Evolutionary conservation across 345 rosid species (phyloP).

Genomic region (Euclidium syriacum): DNA sequence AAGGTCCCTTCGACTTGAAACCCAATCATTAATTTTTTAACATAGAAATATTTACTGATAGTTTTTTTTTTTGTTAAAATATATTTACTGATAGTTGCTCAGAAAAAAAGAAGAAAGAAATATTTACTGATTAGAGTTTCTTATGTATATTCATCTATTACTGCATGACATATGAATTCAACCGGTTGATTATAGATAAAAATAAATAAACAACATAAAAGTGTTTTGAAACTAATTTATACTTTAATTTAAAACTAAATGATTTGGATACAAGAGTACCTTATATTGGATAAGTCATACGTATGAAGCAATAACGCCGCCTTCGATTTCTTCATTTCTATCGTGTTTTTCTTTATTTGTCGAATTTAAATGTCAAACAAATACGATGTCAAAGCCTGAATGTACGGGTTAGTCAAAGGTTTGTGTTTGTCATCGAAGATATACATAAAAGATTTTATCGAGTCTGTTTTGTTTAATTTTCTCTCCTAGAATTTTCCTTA

Average conservation of each 20-base stretch:
- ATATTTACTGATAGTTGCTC: no score
- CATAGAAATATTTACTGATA: not conserved
- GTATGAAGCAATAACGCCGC: not conserved
- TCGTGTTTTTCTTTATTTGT: not conserved
- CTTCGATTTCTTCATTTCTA: not conserved
- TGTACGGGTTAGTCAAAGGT: conserved; percentile 22
- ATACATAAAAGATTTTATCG: not conserved
- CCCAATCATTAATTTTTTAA: not conserved
- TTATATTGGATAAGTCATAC: conserved; percentile 17
- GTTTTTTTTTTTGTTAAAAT: no score
- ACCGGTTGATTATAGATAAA: not conserved
- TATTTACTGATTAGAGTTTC: not conserved
- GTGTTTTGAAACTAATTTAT: not conserved
- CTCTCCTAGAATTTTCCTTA: not conserved
- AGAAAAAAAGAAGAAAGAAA: no score
- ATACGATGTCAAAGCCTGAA: conserved; percentile 21
- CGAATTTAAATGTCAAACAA: conserved; percentile 22
- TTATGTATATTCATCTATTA: not conserved
- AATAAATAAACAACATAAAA: not conserved
- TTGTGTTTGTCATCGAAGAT: conserved; percentile 3
- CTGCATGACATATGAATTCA: not conserved
- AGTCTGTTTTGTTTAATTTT: not conserved
- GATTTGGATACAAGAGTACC: not conserved
- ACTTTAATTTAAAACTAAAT: not conserved
- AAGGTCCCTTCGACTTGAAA: not conserved